Conservation (phyloP, 345 rosid genomes). For the Conringia planisiliqua region DNA sequence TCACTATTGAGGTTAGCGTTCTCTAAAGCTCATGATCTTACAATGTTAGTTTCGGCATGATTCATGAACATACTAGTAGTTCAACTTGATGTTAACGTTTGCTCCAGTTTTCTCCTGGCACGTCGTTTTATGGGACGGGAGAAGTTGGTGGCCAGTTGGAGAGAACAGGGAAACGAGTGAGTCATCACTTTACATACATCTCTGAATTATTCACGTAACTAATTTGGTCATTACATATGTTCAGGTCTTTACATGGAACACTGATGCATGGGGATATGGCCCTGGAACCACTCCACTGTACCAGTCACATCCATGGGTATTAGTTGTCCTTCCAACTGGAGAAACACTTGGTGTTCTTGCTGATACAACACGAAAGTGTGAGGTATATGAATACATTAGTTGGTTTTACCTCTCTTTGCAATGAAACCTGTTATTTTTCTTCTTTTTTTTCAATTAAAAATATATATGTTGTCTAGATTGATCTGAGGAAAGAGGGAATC, state of each 20-base stretch:
- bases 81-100: background rate
- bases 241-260: slow-evolving; percentile 89
- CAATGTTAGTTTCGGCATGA: background rate
- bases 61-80: background rate
- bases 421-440: background rate
- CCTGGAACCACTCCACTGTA: slow-evolving; percentile 78
- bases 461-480: slow-evolving; percentile 53
- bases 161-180: slow-evolving; percentile 82
- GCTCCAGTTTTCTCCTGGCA: slow-evolving; percentile 72
- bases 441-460: background rate
- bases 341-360: slow-evolving; percentile 87
- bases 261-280: slow-evolving; percentile 84
- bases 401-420: background rate
- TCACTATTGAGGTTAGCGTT: slow-evolving; percentile 55
- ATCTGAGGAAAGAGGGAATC: slow-evolving; percentile 58
- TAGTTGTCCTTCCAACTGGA: slow-evolving; percentile 79
- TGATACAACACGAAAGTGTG: slow-evolving; percentile 77
- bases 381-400: slow-evolving; percentile 43
- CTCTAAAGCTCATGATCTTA: background rate
- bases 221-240: background rate
- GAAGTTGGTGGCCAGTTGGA: slow-evolving; percentile 94
- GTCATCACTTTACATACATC: slow-evolving; percentile 12
- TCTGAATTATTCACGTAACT: background rate
- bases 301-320: slow-evolving; percentile 96
- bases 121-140: slow-evolving; percentile 87